Evolutionary conservation across 371 early-diverging fungal species (phyloP).

Genomic region (Choanephora cucurbitarum): DNA sequence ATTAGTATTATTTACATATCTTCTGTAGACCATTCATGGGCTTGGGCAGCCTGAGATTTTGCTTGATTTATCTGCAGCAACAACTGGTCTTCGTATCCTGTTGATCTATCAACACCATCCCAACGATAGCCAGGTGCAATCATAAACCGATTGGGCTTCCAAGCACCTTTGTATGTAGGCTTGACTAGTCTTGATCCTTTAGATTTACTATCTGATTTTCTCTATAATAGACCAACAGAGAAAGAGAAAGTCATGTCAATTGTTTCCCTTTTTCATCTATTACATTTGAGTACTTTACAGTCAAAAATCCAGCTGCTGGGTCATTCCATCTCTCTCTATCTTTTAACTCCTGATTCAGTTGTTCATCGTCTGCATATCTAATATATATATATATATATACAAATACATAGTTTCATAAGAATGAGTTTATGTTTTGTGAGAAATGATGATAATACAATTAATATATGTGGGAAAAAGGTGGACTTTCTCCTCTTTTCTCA

Average conservation of each 20-base stretch:
- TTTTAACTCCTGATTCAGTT: constrained; percentile 63
- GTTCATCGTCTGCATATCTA: constrained; percentile 66
- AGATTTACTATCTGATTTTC: constrained; percentile 21
- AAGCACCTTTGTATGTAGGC: constrained; percentile 63
- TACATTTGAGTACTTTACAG: too few relatives aligned
- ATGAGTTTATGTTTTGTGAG: too few relatives aligned
- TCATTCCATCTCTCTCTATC: constrained; percentile 68
- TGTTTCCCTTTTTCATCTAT: too few relatives aligned
- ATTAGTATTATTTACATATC: constrained; percentile 53
- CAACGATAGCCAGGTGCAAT: constrained; percentile 88
- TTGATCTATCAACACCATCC: constrained; percentile 93
- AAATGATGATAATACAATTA: too few relatives aligned
- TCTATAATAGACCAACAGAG: constrained; percentile 17
- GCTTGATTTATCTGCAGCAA: constrained; percentile 53
- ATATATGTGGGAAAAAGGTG: too few relatives aligned
- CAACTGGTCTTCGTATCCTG: constrained; percentile 77
- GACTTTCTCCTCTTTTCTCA: constrained; percentile 5
- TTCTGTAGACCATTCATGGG: constrained; percentile 69
- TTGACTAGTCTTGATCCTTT: constrained; percentile 39
- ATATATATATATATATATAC: too few relatives aligned
- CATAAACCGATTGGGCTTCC: constrained; percentile 81
- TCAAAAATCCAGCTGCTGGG: constrained; percentile 67
- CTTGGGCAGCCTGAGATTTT: constrained; percentile 53
- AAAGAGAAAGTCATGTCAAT: too few relatives aligned
- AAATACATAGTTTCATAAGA: too few relatives aligned